These are phyloP conservation scores for Pichia ethanolica DNA, from an alignment of 805 yeast genomes.

Conservation along the genomic window DNA sequence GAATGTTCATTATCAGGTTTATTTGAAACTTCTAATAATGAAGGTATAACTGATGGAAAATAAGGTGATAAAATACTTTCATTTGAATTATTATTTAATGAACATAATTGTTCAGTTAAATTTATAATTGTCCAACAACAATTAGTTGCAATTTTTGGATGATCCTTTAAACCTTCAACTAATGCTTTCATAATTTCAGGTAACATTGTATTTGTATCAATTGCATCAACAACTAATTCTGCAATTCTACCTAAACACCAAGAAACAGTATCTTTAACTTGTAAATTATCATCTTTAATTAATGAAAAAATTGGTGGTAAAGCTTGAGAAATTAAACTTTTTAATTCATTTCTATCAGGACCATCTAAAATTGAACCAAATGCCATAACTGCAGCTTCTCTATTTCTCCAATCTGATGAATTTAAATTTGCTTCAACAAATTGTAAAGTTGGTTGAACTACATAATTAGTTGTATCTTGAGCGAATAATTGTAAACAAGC, in stretches of 20 bases:
- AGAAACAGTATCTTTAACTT: slow-evolving; percentile 93
- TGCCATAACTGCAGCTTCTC: slow-evolving; percentile 99
- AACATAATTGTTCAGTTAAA: slow-evolving; percentile 72
- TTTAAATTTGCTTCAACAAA: slow-evolving; percentile 74
- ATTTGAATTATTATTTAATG: slow-evolving; percentile 47
- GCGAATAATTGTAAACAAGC: slow-evolving; percentile 94
- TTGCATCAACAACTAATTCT: slow-evolving; percentile 72
- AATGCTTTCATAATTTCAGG: slow-evolving; percentile 70
- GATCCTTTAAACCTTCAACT: slow-evolving; percentile 75
- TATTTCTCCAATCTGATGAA: slow-evolving; percentile 64
- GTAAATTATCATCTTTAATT: slow-evolving; percentile 68
- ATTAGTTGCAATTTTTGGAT: slow-evolving; percentile 90
- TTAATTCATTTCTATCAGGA: slow-evolving; percentile 68
- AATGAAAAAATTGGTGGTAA: slow-evolving; percentile 67
- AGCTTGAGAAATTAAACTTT: slow-evolving; percentile 69
- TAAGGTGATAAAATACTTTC: slow-evolving; percentile 68
- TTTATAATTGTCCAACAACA: slow-evolving; percentile 97
- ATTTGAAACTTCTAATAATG: slow-evolving; percentile 60
- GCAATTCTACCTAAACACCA: slow-evolving; percentile 98
- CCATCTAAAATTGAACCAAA: slow-evolving; percentile 96
- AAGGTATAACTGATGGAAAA: slow-evolving; percentile 62
- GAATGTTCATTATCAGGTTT: slow-evolving; percentile 77
- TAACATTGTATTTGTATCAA: slow-evolving; percentile 56
- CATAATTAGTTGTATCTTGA: slow-evolving; percentile 77
- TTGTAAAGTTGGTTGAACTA: slow-evolving; percentile 74